A percentile compares a stretch with the other conserved stretches of the same genome.
phyloP scores from a whole-genome alignment of 257 asterid species.

The Solanum megistacrolobum region DNA sequence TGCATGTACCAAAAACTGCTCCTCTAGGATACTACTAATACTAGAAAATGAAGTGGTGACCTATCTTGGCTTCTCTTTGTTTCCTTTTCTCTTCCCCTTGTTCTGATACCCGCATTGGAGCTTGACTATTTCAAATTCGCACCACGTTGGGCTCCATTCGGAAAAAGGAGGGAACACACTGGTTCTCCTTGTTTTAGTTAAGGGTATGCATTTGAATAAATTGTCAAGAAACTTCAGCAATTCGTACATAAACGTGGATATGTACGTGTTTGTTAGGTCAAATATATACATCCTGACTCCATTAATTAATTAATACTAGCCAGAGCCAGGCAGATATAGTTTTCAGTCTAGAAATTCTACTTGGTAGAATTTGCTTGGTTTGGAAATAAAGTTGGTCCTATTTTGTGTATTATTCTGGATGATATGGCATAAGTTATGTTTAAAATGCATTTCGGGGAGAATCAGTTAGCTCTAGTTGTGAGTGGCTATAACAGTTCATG shows the following conservation, averaged over 20 bases:
- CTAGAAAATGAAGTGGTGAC: no score
- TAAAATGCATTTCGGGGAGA: no score
- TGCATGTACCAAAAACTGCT: background rate
- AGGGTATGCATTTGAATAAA: background rate
- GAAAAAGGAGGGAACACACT: background rate
- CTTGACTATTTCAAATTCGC: no score
- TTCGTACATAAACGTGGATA: background rate
- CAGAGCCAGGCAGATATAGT: background rate
- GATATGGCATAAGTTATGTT: background rate
- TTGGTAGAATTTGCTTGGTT: background rate
- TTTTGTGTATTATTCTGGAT: no score
- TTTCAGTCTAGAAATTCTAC: background rate
- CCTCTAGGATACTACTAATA: background rate
- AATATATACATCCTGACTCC: background rate
- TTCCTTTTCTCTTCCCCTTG: background rate
- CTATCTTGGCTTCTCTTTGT: no score
- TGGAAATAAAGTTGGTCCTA: background rate
- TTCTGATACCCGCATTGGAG: background rate
- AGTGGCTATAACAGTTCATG: no score
- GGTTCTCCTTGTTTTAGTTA: background rate
- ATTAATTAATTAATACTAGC: background rate
- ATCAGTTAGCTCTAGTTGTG: no score
- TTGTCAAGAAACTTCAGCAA: background rate
- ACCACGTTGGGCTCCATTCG: no score
- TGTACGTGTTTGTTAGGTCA: background rate